Evolutionary conservation across 2,329 filamentous ascomycete genomes (phyloP).

Genomic region (Cyclaneusma minus): DNA sequence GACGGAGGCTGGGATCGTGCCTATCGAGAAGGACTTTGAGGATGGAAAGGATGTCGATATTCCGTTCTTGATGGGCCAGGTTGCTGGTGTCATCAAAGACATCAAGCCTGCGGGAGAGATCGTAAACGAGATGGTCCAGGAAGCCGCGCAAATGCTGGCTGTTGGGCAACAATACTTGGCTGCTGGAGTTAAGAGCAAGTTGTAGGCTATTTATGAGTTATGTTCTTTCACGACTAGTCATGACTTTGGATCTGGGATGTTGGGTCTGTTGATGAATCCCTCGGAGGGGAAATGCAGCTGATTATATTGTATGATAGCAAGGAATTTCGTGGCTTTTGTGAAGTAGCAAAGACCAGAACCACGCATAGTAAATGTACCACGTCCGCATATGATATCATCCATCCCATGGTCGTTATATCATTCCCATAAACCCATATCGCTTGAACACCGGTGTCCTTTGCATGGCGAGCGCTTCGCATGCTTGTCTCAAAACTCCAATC

Average conservation of each 20-base stretch:
- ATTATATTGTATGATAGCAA: no score
- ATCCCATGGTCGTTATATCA: no score
- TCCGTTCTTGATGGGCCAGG: slow-evolving; percentile 89
- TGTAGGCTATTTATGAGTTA: no score
- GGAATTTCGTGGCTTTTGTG: no score
- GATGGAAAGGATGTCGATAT: slow-evolving; percentile 68
- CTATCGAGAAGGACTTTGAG: slow-evolving; percentile 70
- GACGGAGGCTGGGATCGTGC: slow-evolving; percentile 63
- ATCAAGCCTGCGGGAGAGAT: slow-evolving; percentile 73
- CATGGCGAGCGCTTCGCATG: slow-evolving; percentile 20
- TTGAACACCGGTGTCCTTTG: no score
- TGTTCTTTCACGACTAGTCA: no score
- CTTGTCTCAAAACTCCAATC: slow-evolving; percentile 8
- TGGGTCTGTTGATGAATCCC: no score
- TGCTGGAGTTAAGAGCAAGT: slow-evolving; percentile 20
- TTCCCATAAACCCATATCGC: slow-evolving; percentile 6
- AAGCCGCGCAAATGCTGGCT: slow-evolving; percentile 55
- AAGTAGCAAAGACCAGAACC: no score
- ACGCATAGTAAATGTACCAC: no score
- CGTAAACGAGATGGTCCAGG: slow-evolving; percentile 76
- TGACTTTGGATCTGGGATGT: no score
- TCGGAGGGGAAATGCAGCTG: no score
- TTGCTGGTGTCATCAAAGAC: slow-evolving; percentile 60
- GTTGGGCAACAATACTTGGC: slow-evolving; percentile 43
- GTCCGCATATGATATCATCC: no score